phyloP scores from a whole-genome alignment of 1,139 yeast genomes.

The Taphrina pruni region DNA sequence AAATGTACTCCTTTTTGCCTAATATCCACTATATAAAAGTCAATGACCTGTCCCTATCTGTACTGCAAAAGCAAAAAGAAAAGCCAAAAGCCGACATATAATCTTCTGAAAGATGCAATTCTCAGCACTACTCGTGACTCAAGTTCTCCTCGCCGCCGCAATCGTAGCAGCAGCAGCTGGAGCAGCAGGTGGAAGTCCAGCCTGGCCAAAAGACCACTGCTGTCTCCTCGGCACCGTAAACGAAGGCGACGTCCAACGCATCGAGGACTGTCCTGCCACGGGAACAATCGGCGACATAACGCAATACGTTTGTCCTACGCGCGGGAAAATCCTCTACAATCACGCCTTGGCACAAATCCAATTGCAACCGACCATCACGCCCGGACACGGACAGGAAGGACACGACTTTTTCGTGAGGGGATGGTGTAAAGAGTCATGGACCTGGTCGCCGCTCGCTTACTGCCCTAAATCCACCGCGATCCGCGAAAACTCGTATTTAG shows the following conservation, averaged over 20 bases:
- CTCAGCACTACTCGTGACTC: too few species aligned
- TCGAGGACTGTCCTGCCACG: neutral
- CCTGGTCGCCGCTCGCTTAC: neutral
- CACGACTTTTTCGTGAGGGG: neutral
- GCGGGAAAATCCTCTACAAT: neutral
- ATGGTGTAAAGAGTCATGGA: neutral
- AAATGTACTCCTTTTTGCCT: too few species aligned
- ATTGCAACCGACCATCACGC: neutral
- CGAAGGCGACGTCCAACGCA: constrained; percentile 7
- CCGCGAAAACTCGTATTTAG: neutral
- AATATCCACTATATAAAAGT: too few species aligned
- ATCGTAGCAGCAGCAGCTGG: too few species aligned
- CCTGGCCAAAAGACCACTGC: neutral
- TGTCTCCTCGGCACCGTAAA: neutral
- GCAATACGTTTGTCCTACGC: neutral
- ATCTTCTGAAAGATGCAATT: too few species aligned
- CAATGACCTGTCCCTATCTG: too few species aligned
- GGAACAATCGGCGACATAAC: neutral
- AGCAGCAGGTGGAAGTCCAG: too few species aligned
- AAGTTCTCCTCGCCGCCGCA: too few species aligned
- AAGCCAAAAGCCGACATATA: too few species aligned
- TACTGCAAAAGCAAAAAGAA: too few species aligned
- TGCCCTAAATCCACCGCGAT: neutral
- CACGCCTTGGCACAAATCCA: neutral
- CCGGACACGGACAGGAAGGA: neutral